Evolutionary conservation across 768 basidiomycete species (phyloP), one percentile per base, ranked within the genome.

Genomic region (Pulveroboletus frians): DNA sequence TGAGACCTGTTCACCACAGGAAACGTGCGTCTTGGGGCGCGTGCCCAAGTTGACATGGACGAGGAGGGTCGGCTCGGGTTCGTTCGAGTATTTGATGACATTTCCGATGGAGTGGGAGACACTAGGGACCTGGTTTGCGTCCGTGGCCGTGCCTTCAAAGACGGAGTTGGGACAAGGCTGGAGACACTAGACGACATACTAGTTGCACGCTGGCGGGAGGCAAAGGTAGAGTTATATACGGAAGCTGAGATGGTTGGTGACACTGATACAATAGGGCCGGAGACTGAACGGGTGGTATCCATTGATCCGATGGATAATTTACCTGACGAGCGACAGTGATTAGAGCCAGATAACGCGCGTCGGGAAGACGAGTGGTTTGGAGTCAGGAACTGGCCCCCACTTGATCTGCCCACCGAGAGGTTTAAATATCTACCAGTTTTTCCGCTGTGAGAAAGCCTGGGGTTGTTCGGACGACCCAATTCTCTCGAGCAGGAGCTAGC

Each of bases 191-290:
- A 73, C 0, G 73, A 68, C 42, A 84, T 65, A 61, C 89, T 92
- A 29, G 75, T 69, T 18, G 88, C 90, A 18, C 90, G 78, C 59
- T 92, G 90, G 27, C 90, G 80, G n/a, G 90, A 92, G 29, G 90
- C 77, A 64, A 83, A 88, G 8, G 90, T 92, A 4, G 89, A 76
- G 27, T 72, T 72, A 52, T 77, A 75, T 17, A 88, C 43, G 17
- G 70, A 65, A 13, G 68, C 58, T 18, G 63, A 64, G 27, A 68
- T 50, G 27, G 50, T 34, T 32, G 63, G 54, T 23, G 71, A 61
- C 17, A 76, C 69, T n/a, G 72, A 56, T 35, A 63, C 64, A 49
- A 78, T 66, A 9, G 86, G 81, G 23, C 88, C 87, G 18, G 89
- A 89, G 15, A 83, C 79, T 14, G 88, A 85, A 46, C 90, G 79